Evolutionary conservation across 495 filamentous ascomycete species (phyloP).

Genomic region (Patellaria atrata): DNA sequence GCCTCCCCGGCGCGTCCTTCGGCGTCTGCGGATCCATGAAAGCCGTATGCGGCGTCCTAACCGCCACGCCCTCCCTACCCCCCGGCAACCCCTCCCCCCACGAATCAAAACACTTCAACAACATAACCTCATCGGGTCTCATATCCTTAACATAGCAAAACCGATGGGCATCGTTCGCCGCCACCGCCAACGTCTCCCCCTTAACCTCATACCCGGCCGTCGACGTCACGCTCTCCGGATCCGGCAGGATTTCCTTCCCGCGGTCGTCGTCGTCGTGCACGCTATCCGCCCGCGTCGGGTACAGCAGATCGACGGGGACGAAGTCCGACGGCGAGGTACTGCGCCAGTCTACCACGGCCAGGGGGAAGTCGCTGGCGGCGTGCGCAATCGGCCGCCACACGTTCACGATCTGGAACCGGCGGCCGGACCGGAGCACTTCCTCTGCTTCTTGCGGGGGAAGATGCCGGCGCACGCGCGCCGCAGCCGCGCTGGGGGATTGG

Average conservation of each 20-base stretch:
- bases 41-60: slow-evolving; percentile 28
- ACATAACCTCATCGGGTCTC: slow-evolving; percentile 28
- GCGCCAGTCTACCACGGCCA: slow-evolving; percentile 28
- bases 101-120: slow-evolving; percentile 29
- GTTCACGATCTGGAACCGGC: slow-evolving; percentile 67
- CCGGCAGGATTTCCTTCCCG: slow-evolving; percentile 25
- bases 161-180: slow-evolving; percentile 22
- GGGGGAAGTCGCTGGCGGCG: slow-evolving; percentile 24
- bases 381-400: slow-evolving; percentile 61
- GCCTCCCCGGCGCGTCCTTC: slow-evolving; percentile 23
- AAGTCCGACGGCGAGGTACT: slow-evolving; percentile 24
- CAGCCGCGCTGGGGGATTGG: slow-evolving; percentile 26
- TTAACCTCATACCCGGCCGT: slow-evolving; percentile 25
- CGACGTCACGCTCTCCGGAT: slow-evolving; percentile 6
- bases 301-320: slow-evolving; percentile 24
- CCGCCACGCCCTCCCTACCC: slow-evolving; percentile 20
- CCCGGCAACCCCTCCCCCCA: slow-evolving; percentile 21
- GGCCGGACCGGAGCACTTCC: slow-evolving; percentile 42
- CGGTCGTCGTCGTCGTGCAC: slow-evolving; percentile 23
- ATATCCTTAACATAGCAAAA: slow-evolving; percentile 29
- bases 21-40: slow-evolving; percentile 26
- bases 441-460: slow-evolving; percentile 40
- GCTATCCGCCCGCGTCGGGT: slow-evolving; percentile 20
- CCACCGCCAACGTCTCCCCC: slow-evolving; percentile 26
- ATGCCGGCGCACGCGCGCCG: slow-evolving; percentile 23